Evolutionary conservation across 306 rosid species (phyloP), one percentile per base, ranked within the genome.

Genomic region (Hippophae gyantsensis): DNA sequence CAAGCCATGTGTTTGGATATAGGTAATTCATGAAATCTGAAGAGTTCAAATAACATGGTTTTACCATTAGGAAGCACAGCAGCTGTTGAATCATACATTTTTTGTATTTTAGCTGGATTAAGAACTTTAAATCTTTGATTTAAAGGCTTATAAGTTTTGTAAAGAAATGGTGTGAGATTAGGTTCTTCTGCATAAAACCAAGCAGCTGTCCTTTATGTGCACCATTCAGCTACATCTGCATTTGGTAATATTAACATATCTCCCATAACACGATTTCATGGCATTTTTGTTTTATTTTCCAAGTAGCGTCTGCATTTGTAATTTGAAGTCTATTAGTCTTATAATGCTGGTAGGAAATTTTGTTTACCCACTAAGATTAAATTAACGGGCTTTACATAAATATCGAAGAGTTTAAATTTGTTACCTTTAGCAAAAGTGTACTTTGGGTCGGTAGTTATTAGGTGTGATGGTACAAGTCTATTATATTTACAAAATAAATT

Each of bases 31-130:
- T 18, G 23, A 18, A 18, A 18, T 1, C 0, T 18, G 23, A 18
- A 18, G 23, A 18, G 1, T 18, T 18, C 23, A 18, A 18, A 18
- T 18, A 18, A 18, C 23, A 18, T 1, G 23, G 23, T 1, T 18
- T 77, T 84, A 0, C 95, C 95, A 56, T 18, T 81, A 1, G 94
- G 90, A 41, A 93, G 81, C 23, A 93, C n/a, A 0, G 95, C 88
- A 0, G 95, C 48, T 3, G 71, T 8, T 41, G 99, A 93, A 58
- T 93, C 97, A 62, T 93, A 93, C 95, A 93, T 82, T 62, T 97
- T 81, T 0, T 95, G 74, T 6, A 93, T 89, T 0, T 5, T 1
- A 3, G 65, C 40, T 5, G 79, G 63, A 0, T 23, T 40, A 10
- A 86, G 32, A 9, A 9, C 69, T 65, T 1, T 79, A 41, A 84